A percentile compares a stretch with the other conserved stretches of the same genome.
Evolutionary conservation across 2,329 filamentous ascomycete species (phyloP).

Genomic region (Aspergillus sp.): DNA sequence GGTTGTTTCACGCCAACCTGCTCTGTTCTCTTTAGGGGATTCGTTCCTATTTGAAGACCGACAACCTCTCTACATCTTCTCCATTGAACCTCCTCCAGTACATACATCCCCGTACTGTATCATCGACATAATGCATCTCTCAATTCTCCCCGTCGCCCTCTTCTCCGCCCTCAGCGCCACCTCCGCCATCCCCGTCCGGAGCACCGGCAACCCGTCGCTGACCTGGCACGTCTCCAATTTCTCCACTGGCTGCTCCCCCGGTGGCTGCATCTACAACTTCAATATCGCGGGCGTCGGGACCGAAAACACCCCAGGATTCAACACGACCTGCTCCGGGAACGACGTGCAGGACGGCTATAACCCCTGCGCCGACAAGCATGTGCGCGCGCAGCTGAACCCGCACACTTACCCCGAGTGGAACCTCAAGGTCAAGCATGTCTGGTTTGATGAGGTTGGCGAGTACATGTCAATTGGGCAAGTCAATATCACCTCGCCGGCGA

Average conservation of each 20-base stretch:
- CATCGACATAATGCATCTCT: slow-evolving; percentile 19
- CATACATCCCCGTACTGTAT: not conserved
- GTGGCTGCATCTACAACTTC: slow-evolving; percentile 25
- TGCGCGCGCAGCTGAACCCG: slow-evolving; percentile 14
- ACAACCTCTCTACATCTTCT: not conserved
- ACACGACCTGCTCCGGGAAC: slow-evolving; percentile 23
- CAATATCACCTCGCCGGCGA: slow-evolving; percentile 15
- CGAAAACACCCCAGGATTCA: slow-evolving; percentile 24
- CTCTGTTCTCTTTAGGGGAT: not conserved
- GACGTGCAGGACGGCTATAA: slow-evolving; percentile 11
- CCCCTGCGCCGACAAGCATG: slow-evolving; percentile 16
- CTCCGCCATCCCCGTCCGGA: slow-evolving; percentile 5
- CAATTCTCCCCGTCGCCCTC: slow-evolving; percentile 14
- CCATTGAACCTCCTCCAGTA: not conserved
- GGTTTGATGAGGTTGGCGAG: slow-evolving; percentile 12
- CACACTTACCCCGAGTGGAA: slow-evolving; percentile 16
- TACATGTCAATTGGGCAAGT: slow-evolving; percentile 11
- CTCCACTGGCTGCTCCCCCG: slow-evolving; percentile 21
- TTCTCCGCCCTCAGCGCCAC: slow-evolving; percentile 17
- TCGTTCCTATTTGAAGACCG: no score
- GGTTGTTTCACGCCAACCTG: not conserved
- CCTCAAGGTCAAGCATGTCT: slow-evolving; percentile 18
- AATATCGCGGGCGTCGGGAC: slow-evolving; percentile 18
- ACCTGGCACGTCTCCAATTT: slow-evolving; percentile 26
- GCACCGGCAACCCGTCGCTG: slow-evolving; percentile 9